Percentiles rank a stretch among this genome's conserved stretches.
These are phyloP conservation scores for Sporisorium graminicola DNA, from an alignment of 1,284 basidiomycete species.

Conservation along the genomic window DNA sequence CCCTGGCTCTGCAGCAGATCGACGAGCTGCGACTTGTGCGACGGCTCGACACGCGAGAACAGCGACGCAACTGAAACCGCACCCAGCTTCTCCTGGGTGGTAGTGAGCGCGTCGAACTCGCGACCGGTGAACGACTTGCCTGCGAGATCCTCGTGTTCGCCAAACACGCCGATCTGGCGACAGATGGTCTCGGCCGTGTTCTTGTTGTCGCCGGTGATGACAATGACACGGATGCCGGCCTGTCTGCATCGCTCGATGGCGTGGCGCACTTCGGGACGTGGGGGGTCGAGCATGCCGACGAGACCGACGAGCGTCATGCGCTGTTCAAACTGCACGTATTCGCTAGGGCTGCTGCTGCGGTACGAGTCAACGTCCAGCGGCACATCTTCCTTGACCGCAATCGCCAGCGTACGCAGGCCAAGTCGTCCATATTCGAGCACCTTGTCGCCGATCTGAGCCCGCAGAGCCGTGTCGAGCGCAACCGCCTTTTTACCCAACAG, in stretches of 20 bases:
- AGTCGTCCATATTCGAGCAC: slow-evolving; percentile 81
- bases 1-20: slow-evolving; percentile 93
- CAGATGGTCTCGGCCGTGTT: slow-evolving; percentile 97
- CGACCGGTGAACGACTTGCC: slow-evolving; percentile 95
- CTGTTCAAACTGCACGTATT: slow-evolving; percentile 86
- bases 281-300: slow-evolving; percentile 97
- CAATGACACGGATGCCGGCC: slow-evolving; percentile 95
- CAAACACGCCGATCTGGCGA: slow-evolving; percentile 92
- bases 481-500: slow-evolving; percentile 71
- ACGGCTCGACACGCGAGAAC: slow-evolving; percentile 93
- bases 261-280: slow-evolving; percentile 88
- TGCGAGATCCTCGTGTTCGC: slow-evolving; percentile 70
- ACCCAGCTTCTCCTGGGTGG: slow-evolving; percentile 80
- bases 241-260: slow-evolving; percentile 91
- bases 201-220: slow-evolving; percentile 99
- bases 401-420: slow-evolving; percentile 89
- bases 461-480: slow-evolving; percentile 74
- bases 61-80: slow-evolving; percentile 88
- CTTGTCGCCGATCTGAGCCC: slow-evolving; percentile 75
- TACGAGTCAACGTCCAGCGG: slow-evolving; percentile 76
- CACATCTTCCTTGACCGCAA: slow-evolving; percentile 84
- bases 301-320: slow-evolving; percentile 89
- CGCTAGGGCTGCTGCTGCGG: slow-evolving; percentile 72
- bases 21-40: slow-evolving; percentile 94
- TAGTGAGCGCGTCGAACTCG: slow-evolving; percentile 85